A percentile compares a stretch with the other conserved stretches of the same genome.
Conservation (phyloP, 306 rosid species). For the Acacia confusa region DNA sequence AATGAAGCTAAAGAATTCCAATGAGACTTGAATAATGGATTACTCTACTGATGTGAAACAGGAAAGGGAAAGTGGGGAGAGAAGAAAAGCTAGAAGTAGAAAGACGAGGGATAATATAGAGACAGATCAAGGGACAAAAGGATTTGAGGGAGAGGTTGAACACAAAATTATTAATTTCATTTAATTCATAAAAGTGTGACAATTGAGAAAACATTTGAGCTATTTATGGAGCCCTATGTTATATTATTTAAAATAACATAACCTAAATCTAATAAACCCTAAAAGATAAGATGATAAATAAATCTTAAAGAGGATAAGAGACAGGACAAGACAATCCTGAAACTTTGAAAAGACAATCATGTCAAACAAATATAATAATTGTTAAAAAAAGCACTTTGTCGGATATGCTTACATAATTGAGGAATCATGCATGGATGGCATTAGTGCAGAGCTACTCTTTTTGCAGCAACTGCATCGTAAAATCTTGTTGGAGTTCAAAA, state of each 20-base stretch:
- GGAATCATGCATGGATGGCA: conserved; percentile 79
- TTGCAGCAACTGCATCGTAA: conserved; percentile 76
- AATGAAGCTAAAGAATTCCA: background rate
- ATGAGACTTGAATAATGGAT: background rate
- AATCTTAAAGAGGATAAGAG: background rate
- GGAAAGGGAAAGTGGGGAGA: background rate
- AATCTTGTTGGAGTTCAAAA: conserved; percentile 72
- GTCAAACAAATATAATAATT: background rate
- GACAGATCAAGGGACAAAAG: background rate
- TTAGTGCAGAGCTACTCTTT: conserved; percentile 49
- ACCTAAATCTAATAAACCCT: background rate
- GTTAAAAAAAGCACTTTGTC: conserved; percentile 1
- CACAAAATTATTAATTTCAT: background rate
- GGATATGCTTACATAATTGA: conserved; percentile 73
- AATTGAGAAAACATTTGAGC: background rate
- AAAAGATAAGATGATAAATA: background rate
- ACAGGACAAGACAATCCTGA: background rate
- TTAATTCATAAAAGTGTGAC: background rate
- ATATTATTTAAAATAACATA: background rate
- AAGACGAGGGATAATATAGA: background rate
- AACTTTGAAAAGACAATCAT: background rate
- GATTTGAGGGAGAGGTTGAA: background rate
- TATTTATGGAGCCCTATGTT: background rate
- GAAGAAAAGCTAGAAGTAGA: background rate
- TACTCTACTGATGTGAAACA: background rate